These are phyloP conservation scores for Gliomastix tumulicola DNA, from an alignment of 2,329 filamentous ascomycete species.

Conservation along the genomic window DNA sequence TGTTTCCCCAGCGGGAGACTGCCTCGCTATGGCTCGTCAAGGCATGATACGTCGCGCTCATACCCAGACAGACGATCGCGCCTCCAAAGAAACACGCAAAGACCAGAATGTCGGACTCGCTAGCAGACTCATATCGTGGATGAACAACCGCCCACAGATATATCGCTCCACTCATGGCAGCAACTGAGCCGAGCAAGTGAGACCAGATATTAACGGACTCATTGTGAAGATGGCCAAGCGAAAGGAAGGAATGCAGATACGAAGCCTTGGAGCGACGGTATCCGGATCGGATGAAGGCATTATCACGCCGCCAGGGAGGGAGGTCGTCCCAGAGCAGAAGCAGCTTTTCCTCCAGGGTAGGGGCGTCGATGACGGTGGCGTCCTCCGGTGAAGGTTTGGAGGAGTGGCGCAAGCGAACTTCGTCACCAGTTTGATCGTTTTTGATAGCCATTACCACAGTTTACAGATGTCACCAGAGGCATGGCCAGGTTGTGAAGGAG, in stretches of 20 bases:
- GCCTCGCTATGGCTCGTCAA: slow-evolving; percentile 75
- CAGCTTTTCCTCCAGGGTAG: neutral
- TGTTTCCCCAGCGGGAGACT: slow-evolving; percentile 80
- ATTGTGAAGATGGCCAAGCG: slow-evolving; percentile 50
- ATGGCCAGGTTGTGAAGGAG: no score
- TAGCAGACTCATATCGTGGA: slow-evolving; percentile 60
- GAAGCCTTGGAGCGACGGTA: slow-evolving; percentile 46
- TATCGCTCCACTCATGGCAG: slow-evolving; percentile 43
- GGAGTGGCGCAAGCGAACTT: neutral
- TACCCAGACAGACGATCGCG: slow-evolving; percentile 64
- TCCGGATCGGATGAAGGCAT: slow-evolving; percentile 45
- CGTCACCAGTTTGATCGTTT: no score
- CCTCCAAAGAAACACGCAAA: slow-evolving; percentile 77
- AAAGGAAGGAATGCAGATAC: slow-evolving; percentile 35
- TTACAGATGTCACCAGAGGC: no score
- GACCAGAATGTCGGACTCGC: slow-evolving; percentile 56
- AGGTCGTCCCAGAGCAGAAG: slow-evolving; percentile 53
- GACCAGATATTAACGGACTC: slow-evolving; percentile 59
- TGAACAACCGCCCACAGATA: slow-evolving; percentile 51
- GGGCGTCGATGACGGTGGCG: neutral
- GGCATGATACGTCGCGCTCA: slow-evolving; percentile 81
- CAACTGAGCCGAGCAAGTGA: slow-evolving; percentile 57
- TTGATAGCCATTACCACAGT: no score
- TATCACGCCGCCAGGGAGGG: slow-evolving; percentile 52
- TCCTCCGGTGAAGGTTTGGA: neutral